Evolutionary conservation across 2,329 filamentous ascomycete species (phyloP).

Genomic region (Emergomyces orientalis): DNA sequence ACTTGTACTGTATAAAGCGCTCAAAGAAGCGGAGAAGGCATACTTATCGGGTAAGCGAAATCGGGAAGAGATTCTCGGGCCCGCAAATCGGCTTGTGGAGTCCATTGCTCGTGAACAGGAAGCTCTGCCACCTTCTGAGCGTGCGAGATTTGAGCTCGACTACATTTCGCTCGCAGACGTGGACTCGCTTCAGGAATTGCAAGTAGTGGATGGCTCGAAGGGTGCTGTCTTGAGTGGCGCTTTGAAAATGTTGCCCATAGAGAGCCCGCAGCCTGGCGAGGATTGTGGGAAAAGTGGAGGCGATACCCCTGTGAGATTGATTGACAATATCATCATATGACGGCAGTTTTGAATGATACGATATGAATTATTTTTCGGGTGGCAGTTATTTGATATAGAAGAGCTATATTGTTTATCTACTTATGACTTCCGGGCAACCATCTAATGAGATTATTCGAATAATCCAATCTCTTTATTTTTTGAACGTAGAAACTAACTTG

Average conservation of each 20-base stretch:
- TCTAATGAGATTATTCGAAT: neutral
- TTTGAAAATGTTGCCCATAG: conserved; percentile 77
- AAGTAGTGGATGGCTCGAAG: conserved; percentile 55
- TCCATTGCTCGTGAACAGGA: conserved; percentile 52
- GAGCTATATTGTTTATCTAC: neutral
- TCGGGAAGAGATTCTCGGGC: conserved; percentile 60
- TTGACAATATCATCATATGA: conserved; percentile 79
- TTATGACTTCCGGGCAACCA: neutral
- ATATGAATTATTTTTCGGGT: conserved; percentile 1
- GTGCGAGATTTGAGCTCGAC: conserved; percentile 72
- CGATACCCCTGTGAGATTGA: conserved; percentile 70
- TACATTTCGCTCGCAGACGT: conserved; percentile 89
- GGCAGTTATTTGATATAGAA: neutral
- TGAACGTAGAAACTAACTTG: too few species aligned
- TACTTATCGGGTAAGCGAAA: conserved; percentile 49
- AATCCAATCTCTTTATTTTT: neutral
- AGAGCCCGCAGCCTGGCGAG: conserved; percentile 60
- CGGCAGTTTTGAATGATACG: conserved; percentile 17
- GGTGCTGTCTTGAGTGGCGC: conserved; percentile 86
- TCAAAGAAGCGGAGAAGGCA: conserved; percentile 59
- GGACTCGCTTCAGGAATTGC: conserved; percentile 69
- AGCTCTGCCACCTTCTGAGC: conserved; percentile 47
- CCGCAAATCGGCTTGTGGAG: conserved; percentile 54
- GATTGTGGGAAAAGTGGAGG: conserved; percentile 60
- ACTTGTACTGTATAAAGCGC: conserved; percentile 59